A percentile compares a stretch with the other conserved stretches of the same genome.
Evolutionary conservation across 768 basidiomycete genomes (phyloP).

Genomic region (Boletus vinaceobasis): DNA sequence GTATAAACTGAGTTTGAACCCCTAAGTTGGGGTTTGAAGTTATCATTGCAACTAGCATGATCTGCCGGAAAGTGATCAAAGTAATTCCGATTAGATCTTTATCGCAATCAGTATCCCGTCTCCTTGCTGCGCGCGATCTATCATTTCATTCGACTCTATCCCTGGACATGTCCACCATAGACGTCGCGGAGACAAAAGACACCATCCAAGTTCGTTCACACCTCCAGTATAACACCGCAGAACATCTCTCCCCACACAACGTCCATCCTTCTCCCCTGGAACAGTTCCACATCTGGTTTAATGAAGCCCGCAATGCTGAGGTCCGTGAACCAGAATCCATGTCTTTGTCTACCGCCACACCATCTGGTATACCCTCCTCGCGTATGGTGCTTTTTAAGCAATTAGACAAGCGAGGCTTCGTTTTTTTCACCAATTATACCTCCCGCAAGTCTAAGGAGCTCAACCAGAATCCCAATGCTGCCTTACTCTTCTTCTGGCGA

Average conservation of each 20-base stretch:
- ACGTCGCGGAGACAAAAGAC: constrained; percentile 45
- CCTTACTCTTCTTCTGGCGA: constrained; percentile 88
- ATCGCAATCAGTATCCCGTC: constrained; percentile 6
- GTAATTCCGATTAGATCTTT: constrained; percentile 6
- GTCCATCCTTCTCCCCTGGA: constrained; percentile 69
- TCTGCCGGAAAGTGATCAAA: background rate
- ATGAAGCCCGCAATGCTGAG: constrained; percentile 49
- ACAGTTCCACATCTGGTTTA: constrained; percentile 89
- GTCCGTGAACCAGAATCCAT: constrained; percentile 91
- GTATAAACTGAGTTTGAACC: too few species aligned
- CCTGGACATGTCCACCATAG: constrained; percentile 19
- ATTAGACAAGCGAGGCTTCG: constrained; percentile 84
- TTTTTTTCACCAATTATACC: constrained; percentile 96
- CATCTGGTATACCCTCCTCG: constrained; percentile 75
- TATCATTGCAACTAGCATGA: constrained; percentile 2
- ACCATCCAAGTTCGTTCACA: constrained; percentile 70
- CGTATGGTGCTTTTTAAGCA: constrained; percentile 91
- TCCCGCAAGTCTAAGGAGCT: constrained; percentile 90
- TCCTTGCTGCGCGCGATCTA: background rate
- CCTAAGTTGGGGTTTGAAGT: background rate
- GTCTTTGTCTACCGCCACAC: constrained; percentile 71
- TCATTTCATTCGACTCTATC: background rate
- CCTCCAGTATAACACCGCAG: constrained; percentile 70
- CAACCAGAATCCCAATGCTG: constrained; percentile 69
- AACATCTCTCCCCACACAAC: constrained; percentile 57